Evolutionary conservation across 805 yeast genomes (phyloP), one percentile per base, ranked within the genome.

Genomic region (Saccharomyces eubayanus): DNA sequence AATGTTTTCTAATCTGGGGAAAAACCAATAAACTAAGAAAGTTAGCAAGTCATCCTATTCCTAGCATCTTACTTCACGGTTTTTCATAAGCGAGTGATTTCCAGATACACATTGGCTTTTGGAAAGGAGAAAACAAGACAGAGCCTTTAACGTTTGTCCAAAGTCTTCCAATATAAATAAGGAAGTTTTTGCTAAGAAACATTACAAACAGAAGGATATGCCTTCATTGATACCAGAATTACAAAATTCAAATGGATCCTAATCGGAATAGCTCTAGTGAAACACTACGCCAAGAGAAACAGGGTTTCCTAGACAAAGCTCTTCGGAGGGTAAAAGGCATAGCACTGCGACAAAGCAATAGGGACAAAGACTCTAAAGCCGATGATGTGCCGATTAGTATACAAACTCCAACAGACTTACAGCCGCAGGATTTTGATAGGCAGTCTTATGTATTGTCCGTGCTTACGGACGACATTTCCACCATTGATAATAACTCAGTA

Each of bases 401-500:
- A 29, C 27, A 14, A 31, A 27, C 40, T 21, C 28, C 28, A 6
- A 20, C 27, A 4, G 28, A n/a, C 41, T 27, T 29, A 11, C 40
- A 20, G 14, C 9, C 3, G n/a, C n/a, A 29, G 45, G 45, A 11
- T 27, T 29, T 20, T 14, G 29, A 16, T 16, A 21, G 43, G 29
- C 28, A 21, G 21, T 48, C 31, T 3, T 27, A 28, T 16, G 43
- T 21, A 31, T 20, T 24, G 4, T 28, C 36, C 8, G n/a, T 24
- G 27, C 36, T 20, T 12, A n/a, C 40, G 6, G 51, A 28, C 20
- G 48, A 49, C 5, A 53, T 41, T 31, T 41, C 48, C 4, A 31
- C 27, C 27, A 47, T 12, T 6, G 62, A 59, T 47, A 54, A 57
- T 24, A 62, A 57, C 9, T 59, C 68, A 5, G 41, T 55, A 21